A percentile compares a stretch with the other conserved stretches of the same genome.
Conservation (phyloP, 176 grass and related monocot genomes). For the Bonia amplexicaulis region DNA sequence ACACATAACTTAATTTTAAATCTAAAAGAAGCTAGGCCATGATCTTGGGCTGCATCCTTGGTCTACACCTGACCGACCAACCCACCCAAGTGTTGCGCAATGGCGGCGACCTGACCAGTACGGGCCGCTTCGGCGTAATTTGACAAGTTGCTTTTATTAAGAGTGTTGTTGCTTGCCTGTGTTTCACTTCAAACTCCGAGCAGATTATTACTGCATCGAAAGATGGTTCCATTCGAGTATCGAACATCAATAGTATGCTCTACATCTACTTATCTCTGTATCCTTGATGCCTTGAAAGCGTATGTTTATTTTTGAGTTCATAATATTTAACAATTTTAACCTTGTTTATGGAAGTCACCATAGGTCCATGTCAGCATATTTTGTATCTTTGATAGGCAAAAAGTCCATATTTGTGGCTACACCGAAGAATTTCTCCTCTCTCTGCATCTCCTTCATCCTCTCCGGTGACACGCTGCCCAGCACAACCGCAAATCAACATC, state of each 20-base stretch:
- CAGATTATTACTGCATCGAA: slow-evolving; percentile 88
- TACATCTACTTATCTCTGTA: background rate
- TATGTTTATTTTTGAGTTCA: background rate
- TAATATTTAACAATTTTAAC: slow-evolving; percentile 1
- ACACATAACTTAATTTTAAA: too few species aligned
- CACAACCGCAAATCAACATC: too few species aligned
- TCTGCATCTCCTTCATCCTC: too few species aligned
- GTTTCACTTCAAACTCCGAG: slow-evolving; percentile 77
- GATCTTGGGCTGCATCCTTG: too few species aligned
- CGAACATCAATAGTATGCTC: slow-evolving; percentile 91
- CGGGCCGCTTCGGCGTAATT: too few species aligned
- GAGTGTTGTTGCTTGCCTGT: slow-evolving; percentile 87
- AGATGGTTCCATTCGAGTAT: slow-evolving; percentile 83
- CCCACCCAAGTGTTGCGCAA: too few species aligned
- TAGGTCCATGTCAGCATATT: background rate
- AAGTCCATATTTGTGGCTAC: too few species aligned
- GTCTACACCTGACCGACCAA: too few species aligned
- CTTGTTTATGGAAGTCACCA: background rate
- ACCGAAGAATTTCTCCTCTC: too few species aligned
- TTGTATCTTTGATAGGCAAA: background rate
- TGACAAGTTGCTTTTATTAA: slow-evolving; percentile 30
- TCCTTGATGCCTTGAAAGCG: background rate
- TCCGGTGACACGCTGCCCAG: too few species aligned
- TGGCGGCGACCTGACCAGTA: too few species aligned
- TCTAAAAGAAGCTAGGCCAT: too few species aligned